Evolutionary conservation across 192 early-diverging fungal genomes (phyloP).

Genomic region (Dispira simplex): DNA sequence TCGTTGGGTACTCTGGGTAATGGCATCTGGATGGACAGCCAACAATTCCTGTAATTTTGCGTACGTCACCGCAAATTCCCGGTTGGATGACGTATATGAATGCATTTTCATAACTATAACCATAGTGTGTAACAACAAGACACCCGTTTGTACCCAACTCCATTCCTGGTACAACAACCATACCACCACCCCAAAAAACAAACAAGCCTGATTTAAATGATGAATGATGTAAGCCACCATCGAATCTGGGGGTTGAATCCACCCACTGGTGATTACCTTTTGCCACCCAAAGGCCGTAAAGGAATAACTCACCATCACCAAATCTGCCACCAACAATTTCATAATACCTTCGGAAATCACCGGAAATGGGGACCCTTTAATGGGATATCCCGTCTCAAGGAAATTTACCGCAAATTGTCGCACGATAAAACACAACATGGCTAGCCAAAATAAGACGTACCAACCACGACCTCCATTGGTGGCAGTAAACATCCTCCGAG

Average conservation of each 20-base stretch:
- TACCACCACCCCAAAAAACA: conserved; percentile 35
- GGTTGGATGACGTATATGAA: conserved; percentile 78
- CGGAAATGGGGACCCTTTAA: conserved; percentile 28
- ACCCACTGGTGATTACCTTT: conserved; percentile 32
- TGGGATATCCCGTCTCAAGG: conserved; percentile 29
- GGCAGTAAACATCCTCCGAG: conserved; percentile 1
- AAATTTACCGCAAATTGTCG: conserved; percentile 39
- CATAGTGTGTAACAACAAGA: conserved; percentile 73
- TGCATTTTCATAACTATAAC: conserved; percentile 95
- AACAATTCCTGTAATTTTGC: conserved; percentile 21
- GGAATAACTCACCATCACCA: conserved; percentile 46
- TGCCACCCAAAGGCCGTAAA: conserved; percentile 43
- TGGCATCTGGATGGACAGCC: conserved; percentile 13
- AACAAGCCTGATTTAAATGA: conserved; percentile 36
- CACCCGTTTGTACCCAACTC: conserved; percentile 84
- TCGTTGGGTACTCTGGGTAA: conserved; percentile 6
- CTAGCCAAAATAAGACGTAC: conserved; percentile 71
- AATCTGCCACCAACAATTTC: conserved; percentile 55
- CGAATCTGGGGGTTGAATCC: conserved; percentile 27
- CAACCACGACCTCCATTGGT: conserved; percentile 39
- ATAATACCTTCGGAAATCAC: conserved; percentile 40
- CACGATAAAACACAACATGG: conserved; percentile 54
- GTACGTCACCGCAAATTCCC: conserved; percentile 39
- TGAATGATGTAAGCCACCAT: conserved; percentile 36
- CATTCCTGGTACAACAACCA: conserved; percentile 52